Conservation (phyloP, 2,329 filamentous ascomycete species). For the Claviceps pazoutovae region DNA sequence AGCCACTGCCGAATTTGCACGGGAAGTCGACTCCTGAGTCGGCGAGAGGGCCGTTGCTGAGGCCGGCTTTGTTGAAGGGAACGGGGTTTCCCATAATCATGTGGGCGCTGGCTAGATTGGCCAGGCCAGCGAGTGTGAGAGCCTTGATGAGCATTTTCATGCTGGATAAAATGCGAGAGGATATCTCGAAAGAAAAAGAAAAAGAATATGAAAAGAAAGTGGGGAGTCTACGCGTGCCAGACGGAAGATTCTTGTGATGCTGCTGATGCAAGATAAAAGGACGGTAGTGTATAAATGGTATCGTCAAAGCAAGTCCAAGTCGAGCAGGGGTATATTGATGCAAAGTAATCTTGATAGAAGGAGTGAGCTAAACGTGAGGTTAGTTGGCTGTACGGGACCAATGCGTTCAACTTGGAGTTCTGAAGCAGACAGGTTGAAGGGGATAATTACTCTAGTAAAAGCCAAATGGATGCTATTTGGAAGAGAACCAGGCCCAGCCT, state of each 20-base stretch:
- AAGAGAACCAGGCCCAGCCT: slow-evolving; percentile 21
- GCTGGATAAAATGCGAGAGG: background rate
- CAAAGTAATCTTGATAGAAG: no score
- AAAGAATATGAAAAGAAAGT: slow-evolving; percentile 11
- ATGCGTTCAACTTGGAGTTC: slow-evolving; percentile 2
- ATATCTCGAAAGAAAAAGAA: background rate
- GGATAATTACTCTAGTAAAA: no score
- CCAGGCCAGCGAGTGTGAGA: slow-evolving; percentile 40
- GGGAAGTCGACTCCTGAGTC: slow-evolving; percentile 57
- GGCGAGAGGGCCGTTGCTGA: slow-evolving; percentile 50
- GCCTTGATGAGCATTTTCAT: slow-evolving; percentile 36
- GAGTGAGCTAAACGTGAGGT: no score
- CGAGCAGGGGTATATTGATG: background rate
- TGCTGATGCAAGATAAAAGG: slow-evolving; percentile 1
- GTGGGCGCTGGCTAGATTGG: slow-evolving; percentile 53
- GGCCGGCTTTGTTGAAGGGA: slow-evolving; percentile 36
- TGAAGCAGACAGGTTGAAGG: slow-evolving; percentile 13
- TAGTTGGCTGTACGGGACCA: no score
- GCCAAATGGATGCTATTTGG: background rate
- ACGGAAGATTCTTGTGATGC: slow-evolving; percentile 13
- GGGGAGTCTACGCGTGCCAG: slow-evolving; percentile 17
- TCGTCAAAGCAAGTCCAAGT: background rate
- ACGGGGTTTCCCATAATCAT: slow-evolving; percentile 57
- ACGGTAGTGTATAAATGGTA: slow-evolving; percentile 13
- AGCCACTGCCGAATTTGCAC: slow-evolving; percentile 51